phyloP scores from a whole-genome alignment of 495 filamentous ascomycete species.

The Lepraria neglecta region DNA sequence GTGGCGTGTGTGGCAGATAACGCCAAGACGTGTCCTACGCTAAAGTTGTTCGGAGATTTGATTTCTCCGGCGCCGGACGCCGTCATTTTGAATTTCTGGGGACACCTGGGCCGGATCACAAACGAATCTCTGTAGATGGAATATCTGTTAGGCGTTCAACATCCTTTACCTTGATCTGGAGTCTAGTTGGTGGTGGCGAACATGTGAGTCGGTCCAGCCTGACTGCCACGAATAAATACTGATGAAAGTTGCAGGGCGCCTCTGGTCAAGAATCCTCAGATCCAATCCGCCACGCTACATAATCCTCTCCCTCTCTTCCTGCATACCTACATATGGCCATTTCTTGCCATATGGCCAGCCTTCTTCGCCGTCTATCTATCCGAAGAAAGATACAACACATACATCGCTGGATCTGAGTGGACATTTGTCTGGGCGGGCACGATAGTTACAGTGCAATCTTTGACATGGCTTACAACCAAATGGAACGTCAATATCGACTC shows the following conservation, averaged over 20 bases:
- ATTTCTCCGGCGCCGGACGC: not conserved
- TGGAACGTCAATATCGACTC: slow-evolving; percentile 88
- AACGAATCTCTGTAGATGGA: not conserved
- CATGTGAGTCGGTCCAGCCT: slow-evolving; percentile 5
- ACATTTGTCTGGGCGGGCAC: slow-evolving; percentile 87
- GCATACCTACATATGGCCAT: slow-evolving; percentile 90
- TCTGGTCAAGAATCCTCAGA: slow-evolving; percentile 87
- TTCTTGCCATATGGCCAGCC: slow-evolving; percentile 79
- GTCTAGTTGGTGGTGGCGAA: not conserved
- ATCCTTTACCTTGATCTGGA: not conserved
- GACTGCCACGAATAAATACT: not conserved
- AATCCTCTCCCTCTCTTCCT: slow-evolving; percentile 74
- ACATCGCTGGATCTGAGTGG: slow-evolving; percentile 89
- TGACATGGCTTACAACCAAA: slow-evolving; percentile 92
- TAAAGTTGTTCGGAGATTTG: too few relatives aligned
- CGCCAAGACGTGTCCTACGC: not conserved
- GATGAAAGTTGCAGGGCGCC: slow-evolving; percentile 47
- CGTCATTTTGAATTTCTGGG: slow-evolving; percentile 7
- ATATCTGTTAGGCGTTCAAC: not conserved
- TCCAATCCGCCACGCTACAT: slow-evolving; percentile 79
- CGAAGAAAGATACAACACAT: slow-evolving; percentile 73
- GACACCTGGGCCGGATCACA: not conserved
- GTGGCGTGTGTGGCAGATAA: too few relatives aligned
- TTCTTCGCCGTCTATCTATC: slow-evolving; percentile 84
- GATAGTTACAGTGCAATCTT: slow-evolving; percentile 79